These are phyloP conservation scores for Stenocarpella maydis DNA, from an alignment of 2,329 filamentous ascomycete species.

Conservation along the genomic window DNA sequence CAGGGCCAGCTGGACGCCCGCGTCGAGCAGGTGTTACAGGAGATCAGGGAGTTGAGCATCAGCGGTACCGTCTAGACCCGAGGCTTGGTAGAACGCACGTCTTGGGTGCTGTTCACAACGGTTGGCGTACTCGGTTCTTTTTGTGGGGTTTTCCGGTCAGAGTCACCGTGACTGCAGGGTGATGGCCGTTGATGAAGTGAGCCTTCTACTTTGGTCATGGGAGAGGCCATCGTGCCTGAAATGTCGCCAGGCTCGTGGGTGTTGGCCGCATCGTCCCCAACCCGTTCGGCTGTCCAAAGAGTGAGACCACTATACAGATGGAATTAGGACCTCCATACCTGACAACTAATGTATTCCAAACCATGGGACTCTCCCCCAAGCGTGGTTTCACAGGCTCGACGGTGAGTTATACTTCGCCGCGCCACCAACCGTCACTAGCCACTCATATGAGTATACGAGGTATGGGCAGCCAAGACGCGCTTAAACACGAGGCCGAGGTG, in stretches of 20 bases:
- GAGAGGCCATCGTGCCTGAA: background rate
- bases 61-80: slow-evolving; percentile 66
- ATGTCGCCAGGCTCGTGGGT: background rate
- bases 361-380: background rate
- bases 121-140: slow-evolving; percentile 21
- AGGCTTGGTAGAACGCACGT: background rate
- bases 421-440: background rate
- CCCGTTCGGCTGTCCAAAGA: background rate
- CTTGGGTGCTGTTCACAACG: background rate
- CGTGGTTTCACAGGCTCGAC: background rate
- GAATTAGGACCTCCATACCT: slow-evolving; percentile 9
- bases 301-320: background rate
- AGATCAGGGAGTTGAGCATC: slow-evolving; percentile 97
- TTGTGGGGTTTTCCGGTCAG: background rate
- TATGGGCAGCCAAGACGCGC: background rate
- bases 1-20: slow-evolving; percentile 88
- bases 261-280: background rate
- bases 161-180: background rate
- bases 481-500: background rate
- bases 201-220: background rate
- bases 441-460: background rate
- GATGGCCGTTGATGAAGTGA: background rate
- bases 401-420: too few species aligned
- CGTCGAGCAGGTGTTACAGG: slow-evolving; percentile 94
- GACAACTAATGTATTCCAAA: slow-evolving; percentile 22